Base-by-base conservation (phyloP, 768 basidiomycete genomes). In the Macrolepiota dolichaula region DNA sequence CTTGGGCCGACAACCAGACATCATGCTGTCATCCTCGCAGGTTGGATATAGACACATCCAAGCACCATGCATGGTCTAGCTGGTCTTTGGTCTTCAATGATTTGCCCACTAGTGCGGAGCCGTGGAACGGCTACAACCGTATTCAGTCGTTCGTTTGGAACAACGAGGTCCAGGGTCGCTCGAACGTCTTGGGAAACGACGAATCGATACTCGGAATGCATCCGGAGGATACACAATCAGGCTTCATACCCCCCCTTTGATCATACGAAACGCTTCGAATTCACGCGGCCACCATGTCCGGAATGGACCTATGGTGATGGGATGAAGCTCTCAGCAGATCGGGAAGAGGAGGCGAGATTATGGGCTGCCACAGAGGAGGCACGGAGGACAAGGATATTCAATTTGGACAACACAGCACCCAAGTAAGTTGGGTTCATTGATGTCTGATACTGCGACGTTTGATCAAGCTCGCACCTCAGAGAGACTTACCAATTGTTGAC, bases 401-500 rank as follows among this genome's bases (percentile, higher is more conserved):
- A 79, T 64, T 67, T 80, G 62, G 67, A 69, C 13, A 63, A 70
- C 36, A 74, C 71, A 51, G 46, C 69, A 22, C 64, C 75, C 2
- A 72, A 68, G 79, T 71, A 38, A 3, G 59, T 47, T 15, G 6
- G 6, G 37, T 59, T 46, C 40, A 13, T 46, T 38, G 40, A 46
- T 19, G 42, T n/a, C n/a, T 60, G 27, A 59, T 57, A n/a, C 27
- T 29, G 17, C 53, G 44, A 37, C 9, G 25, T 52, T 36, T 59
- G 27, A 53, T 47, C 47, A 35, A n/a, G 12, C 24, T 22, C 46
- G 38, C 7, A 27, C 17, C 36, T 47, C 56, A 79, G 77, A 58
- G 74, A 78, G 54, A 65, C 71, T 7, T 86, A 88, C 69, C 74
- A 73, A 27, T 66, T 88, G 58, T 66, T 88, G 66, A 85, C 81